Conservation (phyloP, 2,329 filamentous ascomycete species). For the Beauveria sp. region DNA sequence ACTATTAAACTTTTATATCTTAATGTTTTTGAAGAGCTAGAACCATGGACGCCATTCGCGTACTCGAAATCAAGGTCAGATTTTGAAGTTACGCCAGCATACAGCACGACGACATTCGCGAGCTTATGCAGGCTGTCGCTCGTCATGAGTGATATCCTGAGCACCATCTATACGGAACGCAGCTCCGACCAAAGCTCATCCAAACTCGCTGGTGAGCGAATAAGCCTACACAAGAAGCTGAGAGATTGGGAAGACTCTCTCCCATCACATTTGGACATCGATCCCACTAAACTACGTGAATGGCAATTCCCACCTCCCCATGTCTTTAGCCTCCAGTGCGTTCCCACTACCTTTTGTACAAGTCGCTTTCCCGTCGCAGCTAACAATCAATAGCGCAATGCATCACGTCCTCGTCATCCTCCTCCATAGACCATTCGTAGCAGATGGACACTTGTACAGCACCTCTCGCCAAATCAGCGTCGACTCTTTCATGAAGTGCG, state of each 20-base stretch:
- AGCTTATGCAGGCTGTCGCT: slow-evolving; percentile 35
- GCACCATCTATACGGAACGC: slow-evolving; percentile 37
- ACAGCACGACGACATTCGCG: slow-evolving; percentile 36
- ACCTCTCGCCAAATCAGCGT: not conserved
- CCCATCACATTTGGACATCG: not conserved
- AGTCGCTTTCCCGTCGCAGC: not conserved
- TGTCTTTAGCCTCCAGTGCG: not conserved
- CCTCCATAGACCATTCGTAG: not conserved
- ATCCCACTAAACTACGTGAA: not conserved
- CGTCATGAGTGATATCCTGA: slow-evolving; percentile 27
- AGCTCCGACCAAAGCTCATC: slow-evolving; percentile 27
- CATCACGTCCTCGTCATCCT: not conserved
- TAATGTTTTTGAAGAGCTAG: slow-evolving; percentile 46
- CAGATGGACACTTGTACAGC: not conserved
- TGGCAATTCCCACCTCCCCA: not conserved
- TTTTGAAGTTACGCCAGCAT: slow-evolving; percentile 29
- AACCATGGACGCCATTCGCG: slow-evolving; percentile 37
- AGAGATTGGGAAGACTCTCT: not conserved
- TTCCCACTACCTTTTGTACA: too few relatives aligned
- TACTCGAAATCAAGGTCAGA: not conserved
- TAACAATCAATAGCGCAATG: not conserved
- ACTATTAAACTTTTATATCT: too few relatives aligned
- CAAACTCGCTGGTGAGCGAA: slow-evolving; percentile 19
- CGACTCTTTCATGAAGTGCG: not conserved
- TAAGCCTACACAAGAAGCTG: not conserved